Evolutionary conservation across 306 rosid genomes (phyloP), one percentile per base, ranked within the genome.

Genomic region (Benincasa hispida): DNA sequence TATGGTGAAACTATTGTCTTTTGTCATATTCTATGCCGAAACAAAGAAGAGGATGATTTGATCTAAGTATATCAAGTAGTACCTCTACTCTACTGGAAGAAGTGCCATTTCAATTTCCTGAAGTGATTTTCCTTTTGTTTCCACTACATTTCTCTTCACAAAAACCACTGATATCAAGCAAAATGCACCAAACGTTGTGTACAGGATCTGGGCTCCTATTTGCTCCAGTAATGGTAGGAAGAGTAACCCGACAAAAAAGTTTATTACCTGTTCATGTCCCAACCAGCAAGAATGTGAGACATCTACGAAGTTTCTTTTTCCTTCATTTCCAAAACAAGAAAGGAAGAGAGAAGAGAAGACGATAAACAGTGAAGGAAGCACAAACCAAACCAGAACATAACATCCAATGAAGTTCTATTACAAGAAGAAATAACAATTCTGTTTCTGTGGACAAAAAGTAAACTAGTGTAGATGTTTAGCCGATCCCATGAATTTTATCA

Each of bases 81-180:
- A 72, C 76, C 76, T 72, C 41, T 72, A 72, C 76, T 27, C 76
- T 25, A 72, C 42, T 8, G 96, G 91, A 75, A 94, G 96, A 81
- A 94, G 93, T 5, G 98, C 97, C 47, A 94, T 91, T 88, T 94
- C 98, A 72, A 94, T 94, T 82, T 94, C 98, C 57, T 94, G 97
- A 83, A 94, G 97, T 11, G 98, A 86, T 85, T 87, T 94, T 53
- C 98, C 98, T 83, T 94, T 94, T 59, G 98, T 94, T 85, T 94
- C 98, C 56, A 94, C 84, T 79, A 94, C 97, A 81, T 91, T 83
- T 79, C 86, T 86, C 84, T 88, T 94, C 37, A 94, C 97, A 61
- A 94, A 94, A 62, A 84, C 74, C 48, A 94, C 97, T 30, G 96
- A 96, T 74, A 87, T 74, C 63, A 90, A 25, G 86, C 98, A 94